Evolutionary conservation across 805 yeast genomes (phyloP), one percentile per base, ranked within the genome.

Genomic region (Kockiozyma suomiensis): DNA sequence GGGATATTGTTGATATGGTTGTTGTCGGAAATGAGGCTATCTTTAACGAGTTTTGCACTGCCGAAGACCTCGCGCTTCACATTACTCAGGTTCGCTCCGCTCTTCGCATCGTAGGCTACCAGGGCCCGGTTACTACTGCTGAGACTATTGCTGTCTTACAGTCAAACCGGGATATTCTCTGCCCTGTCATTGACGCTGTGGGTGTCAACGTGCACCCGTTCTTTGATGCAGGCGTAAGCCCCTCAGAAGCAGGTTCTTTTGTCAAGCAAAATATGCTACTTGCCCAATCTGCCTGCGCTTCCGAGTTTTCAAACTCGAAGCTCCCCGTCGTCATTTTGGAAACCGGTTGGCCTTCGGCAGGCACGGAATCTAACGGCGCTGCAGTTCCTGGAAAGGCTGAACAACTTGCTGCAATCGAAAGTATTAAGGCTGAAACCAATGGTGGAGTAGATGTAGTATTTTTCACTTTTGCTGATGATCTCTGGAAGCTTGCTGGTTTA

Each of bases 21-120:
- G 88, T 96, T 19, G 79, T 92, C 63, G 97, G 97, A 60, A 91
- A 91, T 72, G 97, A 91, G 77, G 97, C 94, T 33, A 77, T 92
- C 56, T 81, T 80, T 69, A 78, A 85, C 40, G 85, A 84, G n/a
- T 88, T 75, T 74, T 77, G 81, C 68, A 70, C 88, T 6, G 88
- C 81, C 30, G 66, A 75, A 23, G 87, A 86, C n/a, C 80, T 91
- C 66, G 78, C 85, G 33, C 50, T 73, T 50, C 89, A 88, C 74
- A 86, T 90, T 63, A 57, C 81, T 0, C 73, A 82, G 10, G 93
- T 89, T 52, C 88, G 85, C 73, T 38, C 78, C 8, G 74, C 74
- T 61, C 81, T 91, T 58, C 70, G 75, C 56, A 74, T 71, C 3
- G 90, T 88, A 32, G 97, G 97, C 37, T 91, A 85, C 76, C 73